phyloP scores from a whole-genome alignment of 768 basidiomycete genomes.

The Tricholoma sp. region DNA sequence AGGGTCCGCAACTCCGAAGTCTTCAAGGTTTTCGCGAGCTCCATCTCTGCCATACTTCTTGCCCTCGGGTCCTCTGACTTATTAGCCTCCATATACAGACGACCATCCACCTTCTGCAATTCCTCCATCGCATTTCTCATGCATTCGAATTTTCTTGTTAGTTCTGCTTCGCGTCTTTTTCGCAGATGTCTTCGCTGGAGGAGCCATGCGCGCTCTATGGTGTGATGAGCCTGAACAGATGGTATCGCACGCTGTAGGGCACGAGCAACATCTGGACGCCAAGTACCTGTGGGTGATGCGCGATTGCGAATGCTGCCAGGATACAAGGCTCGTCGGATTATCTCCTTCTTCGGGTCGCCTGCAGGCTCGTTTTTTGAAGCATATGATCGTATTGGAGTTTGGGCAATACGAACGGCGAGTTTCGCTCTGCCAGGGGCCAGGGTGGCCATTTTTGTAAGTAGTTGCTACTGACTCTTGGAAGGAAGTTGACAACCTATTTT shows the following conservation, averaged over 20 bases:
- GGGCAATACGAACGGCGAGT: conserved; percentile 27
- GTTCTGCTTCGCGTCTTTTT: conserved; percentile 60
- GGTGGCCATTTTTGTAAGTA: conserved; percentile 7
- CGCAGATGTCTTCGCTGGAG: conserved; percentile 75
- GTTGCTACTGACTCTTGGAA: no score
- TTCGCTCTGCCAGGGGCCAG: conserved; percentile 28
- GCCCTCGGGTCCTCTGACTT: conserved; percentile 69
- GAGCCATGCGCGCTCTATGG: conserved; percentile 87
- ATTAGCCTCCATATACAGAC: conserved; percentile 68
- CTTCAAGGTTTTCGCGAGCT: conserved; percentile 55
- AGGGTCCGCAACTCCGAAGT: conserved; percentile 63
- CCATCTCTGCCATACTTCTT: conserved; percentile 51
- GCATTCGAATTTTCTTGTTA: conserved; percentile 70
- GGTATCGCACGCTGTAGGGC: conserved; percentile 83
- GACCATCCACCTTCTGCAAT: conserved; percentile 53
- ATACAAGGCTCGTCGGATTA: conserved; percentile 77
- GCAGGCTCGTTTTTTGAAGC: conserved; percentile 37
- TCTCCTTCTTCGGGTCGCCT: conserved; percentile 61
- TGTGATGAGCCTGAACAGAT: conserved; percentile 85
- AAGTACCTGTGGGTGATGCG: conserved; percentile 73
- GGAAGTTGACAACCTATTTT: no score
- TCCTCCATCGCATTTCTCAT: conserved; percentile 87
- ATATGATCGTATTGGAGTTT: conserved; percentile 28
- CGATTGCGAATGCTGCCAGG: conserved; percentile 69
- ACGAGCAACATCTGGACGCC: conserved; percentile 75